phyloP scores from a whole-genome alignment of 306 rosid genomes.

The Glycine latifolia region DNA sequence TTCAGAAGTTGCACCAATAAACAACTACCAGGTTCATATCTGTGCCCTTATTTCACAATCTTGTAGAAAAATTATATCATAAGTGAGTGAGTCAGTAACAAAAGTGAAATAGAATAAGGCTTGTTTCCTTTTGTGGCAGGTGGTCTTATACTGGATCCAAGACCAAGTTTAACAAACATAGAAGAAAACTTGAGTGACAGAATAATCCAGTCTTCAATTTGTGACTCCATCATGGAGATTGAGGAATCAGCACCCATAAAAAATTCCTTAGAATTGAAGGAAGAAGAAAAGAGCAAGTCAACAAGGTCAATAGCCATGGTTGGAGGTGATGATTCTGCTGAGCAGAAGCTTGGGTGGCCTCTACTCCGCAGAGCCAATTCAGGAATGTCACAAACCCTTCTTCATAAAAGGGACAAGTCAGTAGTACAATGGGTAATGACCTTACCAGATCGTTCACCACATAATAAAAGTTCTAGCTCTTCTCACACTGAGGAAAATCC shows the following conservation, averaged over 20 bases:
- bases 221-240: constrained; percentile 54
- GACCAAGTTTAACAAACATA: constrained; percentile 56
- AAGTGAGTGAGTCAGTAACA: too few species aligned
- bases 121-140: constrained; percentile 36
- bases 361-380: constrained; percentile 59
- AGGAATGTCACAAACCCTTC: constrained; percentile 42
- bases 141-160: constrained; percentile 58
- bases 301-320: constrained; percentile 53
- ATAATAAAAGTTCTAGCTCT: constrained; percentile 50
- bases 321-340: constrained; percentile 47
- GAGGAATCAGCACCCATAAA: constrained; percentile 44
- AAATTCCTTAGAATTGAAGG: constrained; percentile 47
- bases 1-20: constrained; percentile 67
- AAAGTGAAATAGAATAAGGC: too few species aligned
- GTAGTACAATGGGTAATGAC: constrained; percentile 94
- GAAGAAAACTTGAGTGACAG: constrained; percentile 32
- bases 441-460: constrained; percentile 84
- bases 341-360: constrained; percentile 85
- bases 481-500: constrained; percentile 52
- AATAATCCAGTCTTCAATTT: constrained; percentile 56
- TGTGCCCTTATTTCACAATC: too few species aligned
- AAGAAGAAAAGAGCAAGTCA: constrained; percentile 43
- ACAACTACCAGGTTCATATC: constrained; percentile 52
- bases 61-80: too few species aligned
- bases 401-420: constrained; percentile 59